phyloP scores from a whole-genome alignment of 2,329 filamentous ascomycete genomes.

The Hypomyces perniciosus region DNA sequence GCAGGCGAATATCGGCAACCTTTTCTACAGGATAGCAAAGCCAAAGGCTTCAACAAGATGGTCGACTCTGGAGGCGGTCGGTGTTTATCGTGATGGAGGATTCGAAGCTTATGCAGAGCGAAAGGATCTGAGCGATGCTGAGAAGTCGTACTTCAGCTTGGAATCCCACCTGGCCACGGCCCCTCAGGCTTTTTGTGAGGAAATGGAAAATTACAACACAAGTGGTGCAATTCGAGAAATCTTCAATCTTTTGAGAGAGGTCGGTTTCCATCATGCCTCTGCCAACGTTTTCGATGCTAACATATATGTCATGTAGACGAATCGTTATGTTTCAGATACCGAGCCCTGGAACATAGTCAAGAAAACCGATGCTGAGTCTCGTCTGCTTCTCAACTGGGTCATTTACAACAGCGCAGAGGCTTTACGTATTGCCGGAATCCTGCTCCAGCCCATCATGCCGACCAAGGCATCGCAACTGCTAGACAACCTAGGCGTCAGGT shows the following conservation, averaged over 20 bases:
- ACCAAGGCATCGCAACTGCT: conserved; percentile 65
- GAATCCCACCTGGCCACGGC: conserved; percentile 19
- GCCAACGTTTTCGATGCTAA: no score
- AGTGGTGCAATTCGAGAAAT: conserved; percentile 59
- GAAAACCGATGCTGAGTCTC: conserved; percentile 26
- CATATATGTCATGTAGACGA: conserved; percentile 24
- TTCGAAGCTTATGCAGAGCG: conserved; percentile 15
- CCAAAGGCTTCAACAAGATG: conserved; percentile 51
- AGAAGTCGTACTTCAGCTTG: conserved; percentile 21
- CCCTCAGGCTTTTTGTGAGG: conserved; percentile 30
- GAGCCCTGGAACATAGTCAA: conserved; percentile 62
- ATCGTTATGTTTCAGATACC: conserved; percentile 48
- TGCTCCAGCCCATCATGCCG: conserved; percentile 90
- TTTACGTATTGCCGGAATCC: conserved; percentile 71
- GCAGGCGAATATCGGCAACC: conserved; percentile 72
- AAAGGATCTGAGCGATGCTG: neutral
- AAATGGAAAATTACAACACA: conserved; percentile 61
- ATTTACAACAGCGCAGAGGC: conserved; percentile 71
- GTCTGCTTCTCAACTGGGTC: conserved; percentile 45
- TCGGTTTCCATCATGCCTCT: conserved; percentile 26
- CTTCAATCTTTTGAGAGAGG: conserved; percentile 55
- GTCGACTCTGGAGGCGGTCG: conserved; percentile 57
- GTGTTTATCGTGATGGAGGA: conserved; percentile 20
- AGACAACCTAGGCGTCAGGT: conserved; percentile 67
- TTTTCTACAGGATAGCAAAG: conserved; percentile 64